Evolutionary conservation across 129 eudicot species (phyloP).

Genomic region (Chrysanthemum lavandulifolium): DNA sequence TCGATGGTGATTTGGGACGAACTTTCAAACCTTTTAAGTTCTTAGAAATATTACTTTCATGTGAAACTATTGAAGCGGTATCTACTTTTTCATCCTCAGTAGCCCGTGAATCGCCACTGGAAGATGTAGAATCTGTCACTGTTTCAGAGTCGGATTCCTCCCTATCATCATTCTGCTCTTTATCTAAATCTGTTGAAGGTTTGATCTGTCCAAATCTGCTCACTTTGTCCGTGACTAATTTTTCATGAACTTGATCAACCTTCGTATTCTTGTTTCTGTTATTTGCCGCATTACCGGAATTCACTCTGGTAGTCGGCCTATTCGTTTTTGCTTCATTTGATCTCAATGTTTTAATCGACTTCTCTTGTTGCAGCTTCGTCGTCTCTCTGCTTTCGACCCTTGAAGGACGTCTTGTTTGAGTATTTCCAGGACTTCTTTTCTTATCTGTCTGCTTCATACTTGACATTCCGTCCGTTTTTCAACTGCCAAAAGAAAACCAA

Average conservation of each 20-base stretch:
- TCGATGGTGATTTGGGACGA: conserved; percentile 51
- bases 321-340: conserved; percentile 45
- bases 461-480: conserved; percentile 27
- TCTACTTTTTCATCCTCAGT: conserved; percentile 67
- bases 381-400: conserved; percentile 47
- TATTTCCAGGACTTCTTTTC: conserved; percentile 44
- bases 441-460: conserved; percentile 62
- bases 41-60: conserved; percentile 21
- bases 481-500: conserved; percentile 24
- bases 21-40: conserved; percentile 39
- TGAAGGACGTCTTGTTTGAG: conserved; percentile 43
- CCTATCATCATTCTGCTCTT: conserved; percentile 40
- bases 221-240: conserved; percentile 42
- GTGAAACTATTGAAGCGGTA: conserved; percentile 33
- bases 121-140: conserved; percentile 69
- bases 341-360: conserved; percentile 36
- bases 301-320: conserved; percentile 31
- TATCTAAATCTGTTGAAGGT: conserved; percentile 31
- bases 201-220: conserved; percentile 34
- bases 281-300: conserved; percentile 31
- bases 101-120: conserved; percentile 61
- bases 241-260: conserved; percentile 50
- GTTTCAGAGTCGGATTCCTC: conserved; percentile 85
- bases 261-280: conserved; percentile 45
- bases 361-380: conserved; percentile 47